Base-by-base conservation (phyloP, 805 yeast species). In the Candida nitratophila region DNA sequence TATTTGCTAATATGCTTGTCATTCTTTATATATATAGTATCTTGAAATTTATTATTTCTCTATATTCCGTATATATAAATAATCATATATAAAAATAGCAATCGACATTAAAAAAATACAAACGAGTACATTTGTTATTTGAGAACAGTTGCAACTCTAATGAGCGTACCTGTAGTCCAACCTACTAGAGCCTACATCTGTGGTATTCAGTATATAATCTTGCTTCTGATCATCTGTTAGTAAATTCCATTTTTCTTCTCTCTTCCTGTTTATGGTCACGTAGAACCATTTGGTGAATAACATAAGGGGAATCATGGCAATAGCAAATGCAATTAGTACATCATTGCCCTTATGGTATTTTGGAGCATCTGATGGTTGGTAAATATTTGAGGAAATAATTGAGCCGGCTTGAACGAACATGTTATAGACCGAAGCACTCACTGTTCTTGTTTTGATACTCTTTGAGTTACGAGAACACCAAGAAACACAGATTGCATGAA, bases 381-480 rank as follows among this genome's bases (percentile, higher is more conserved):
- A 83, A 7, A 83, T 69, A 52, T 81, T 76, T 8, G 79, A 64
- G 3, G 78, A 64, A 10, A 74, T 63, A 40, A 83, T 77, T 17
- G 66, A 59, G 1, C 79, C 83, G 0, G 77, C 65, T 55, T 83
- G 89, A 1, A 76, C 77, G 56, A 70, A 73, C 69, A 81, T 79
- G 53, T 82, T 83, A 54, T 76, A 81, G 39, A 83, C 45, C 0
- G 88, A 79, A 0, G 86, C 77, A 14, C 83, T 71, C 4, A 83
- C 79, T 0, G 88, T 76, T 51, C 90, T 66, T 2, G 77, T 65
- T n/a, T 81, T 62, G 24, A 83, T 83, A 1, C 82, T 69, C 56
- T 77, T 75, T 10, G 86, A 71, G 52, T 81, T 81, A 26, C 75
- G 59, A 0, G 88, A 79, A 45, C 78, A 72, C 80, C 86, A 77